A percentile compares a stretch with the other conserved stretches of the same genome.
phyloP scores from a whole-genome alignment of 805 yeast species.

The Candida easanensis region DNA sequence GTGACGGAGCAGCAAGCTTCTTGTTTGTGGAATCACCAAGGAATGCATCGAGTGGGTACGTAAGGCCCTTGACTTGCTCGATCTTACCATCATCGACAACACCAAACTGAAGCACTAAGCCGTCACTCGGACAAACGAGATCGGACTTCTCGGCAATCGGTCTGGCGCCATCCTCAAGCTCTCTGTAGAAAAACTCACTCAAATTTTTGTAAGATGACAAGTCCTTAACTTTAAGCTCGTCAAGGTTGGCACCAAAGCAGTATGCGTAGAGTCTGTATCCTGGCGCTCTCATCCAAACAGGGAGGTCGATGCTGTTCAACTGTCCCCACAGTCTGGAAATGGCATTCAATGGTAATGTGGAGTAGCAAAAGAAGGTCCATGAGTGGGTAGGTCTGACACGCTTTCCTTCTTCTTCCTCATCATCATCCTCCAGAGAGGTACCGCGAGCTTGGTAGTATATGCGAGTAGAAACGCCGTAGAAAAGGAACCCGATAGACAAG shows the following conservation, averaged over 20 bases:
- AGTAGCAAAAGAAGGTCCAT: conserved; percentile 88
- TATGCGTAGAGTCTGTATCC: conserved; percentile 75
- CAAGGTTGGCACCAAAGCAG: conserved; percentile 82
- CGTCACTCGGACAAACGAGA: conserved; percentile 91
- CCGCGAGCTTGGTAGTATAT: conserved; percentile 24
- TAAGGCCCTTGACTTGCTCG: conserved; percentile 96
- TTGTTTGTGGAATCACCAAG: conserved; percentile 55
- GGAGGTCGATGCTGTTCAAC: conserved; percentile 77
- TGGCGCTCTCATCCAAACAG: conserved; percentile 83
- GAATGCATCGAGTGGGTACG: conserved; percentile 84
- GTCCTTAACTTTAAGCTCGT: conserved; percentile 85
- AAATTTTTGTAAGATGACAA: conserved; percentile 72
- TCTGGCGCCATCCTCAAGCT: conserved; percentile 71
- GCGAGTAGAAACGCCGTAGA: conserved; percentile 29
- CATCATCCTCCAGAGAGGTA: conserved; percentile 24
- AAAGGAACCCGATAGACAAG: conserved; percentile 27
- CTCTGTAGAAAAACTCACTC: conserved; percentile 88
- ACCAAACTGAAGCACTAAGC: conserved; percentile 84
- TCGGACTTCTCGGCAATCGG: conserved; percentile 65
- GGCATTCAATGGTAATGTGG: conserved; percentile 87
- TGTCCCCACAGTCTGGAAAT: conserved; percentile 94
- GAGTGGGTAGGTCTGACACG: conserved; percentile 62
- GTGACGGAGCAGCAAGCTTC: conserved; percentile 54
- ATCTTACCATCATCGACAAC: conserved; percentile 77
- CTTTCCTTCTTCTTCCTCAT: conserved; percentile 24